These are phyloP conservation scores for Magnusiomyces paraingens DNA, from an alignment of 1,139 yeast species.

Conservation along the genomic window DNA sequence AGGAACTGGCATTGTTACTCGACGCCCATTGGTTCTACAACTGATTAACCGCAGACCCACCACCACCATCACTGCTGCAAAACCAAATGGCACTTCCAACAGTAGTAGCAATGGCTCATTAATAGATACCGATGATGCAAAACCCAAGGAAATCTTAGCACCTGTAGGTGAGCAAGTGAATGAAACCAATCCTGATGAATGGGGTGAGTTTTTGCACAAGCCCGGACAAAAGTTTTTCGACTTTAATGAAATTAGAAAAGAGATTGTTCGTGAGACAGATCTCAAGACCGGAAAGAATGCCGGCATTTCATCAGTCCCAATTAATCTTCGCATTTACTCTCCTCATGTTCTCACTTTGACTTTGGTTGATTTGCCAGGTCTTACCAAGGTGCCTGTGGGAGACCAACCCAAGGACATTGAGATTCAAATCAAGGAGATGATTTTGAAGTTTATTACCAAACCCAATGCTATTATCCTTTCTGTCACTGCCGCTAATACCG, in stretches of 20 bases:
- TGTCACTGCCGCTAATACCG: conserved; percentile 96
- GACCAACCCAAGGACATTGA: conserved; percentile 98
- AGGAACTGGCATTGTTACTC: conserved; percentile 93
- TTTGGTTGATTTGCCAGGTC: conserved; percentile 92
- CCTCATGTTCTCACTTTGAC: conserved; percentile 95
- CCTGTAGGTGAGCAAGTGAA: conserved; percentile 10
- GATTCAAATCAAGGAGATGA: conserved; percentile 89
- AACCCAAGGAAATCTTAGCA: conserved; percentile 1
- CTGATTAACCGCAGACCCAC: conserved; percentile 57
- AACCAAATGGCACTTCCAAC: not conserved
- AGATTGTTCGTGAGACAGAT: conserved; percentile 90
- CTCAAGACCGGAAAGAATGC: conserved; percentile 87
- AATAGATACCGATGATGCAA: not conserved
- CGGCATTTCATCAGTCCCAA: conserved; percentile 90
- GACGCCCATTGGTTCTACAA: conserved; percentile 85
- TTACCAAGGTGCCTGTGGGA: conserved; percentile 97
- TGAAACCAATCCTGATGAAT: conserved; percentile 42
- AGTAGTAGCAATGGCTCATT: no score
- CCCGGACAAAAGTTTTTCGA: conserved; percentile 85
- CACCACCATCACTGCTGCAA: not conserved
- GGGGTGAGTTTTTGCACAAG: conserved; percentile 96
- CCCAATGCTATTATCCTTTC: conserved; percentile 95
- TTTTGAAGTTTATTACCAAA: conserved; percentile 85
- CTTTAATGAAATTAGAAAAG: conserved; percentile 85
- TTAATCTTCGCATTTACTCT: conserved; percentile 87